phyloP scores from a whole-genome alignment of 495 filamentous ascomycete species.

The Evansstolkia leycettana region DNA sequence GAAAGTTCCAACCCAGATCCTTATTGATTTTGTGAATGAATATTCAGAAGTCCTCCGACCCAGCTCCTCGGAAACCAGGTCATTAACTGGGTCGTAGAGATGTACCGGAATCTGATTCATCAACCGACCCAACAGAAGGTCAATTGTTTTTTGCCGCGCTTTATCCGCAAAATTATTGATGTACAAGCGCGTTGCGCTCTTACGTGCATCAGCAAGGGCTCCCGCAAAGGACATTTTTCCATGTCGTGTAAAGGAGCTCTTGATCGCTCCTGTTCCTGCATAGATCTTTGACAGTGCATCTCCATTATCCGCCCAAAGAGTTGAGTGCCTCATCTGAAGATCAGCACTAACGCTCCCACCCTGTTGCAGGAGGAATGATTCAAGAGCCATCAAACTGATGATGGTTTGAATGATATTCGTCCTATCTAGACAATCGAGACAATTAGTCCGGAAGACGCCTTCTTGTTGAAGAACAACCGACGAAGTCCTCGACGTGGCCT shows the following conservation, averaged over 20 bases:
- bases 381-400: slow-evolving; percentile 81
- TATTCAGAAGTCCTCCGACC: slow-evolving; percentile 42
- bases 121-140: slow-evolving; percentile 74
- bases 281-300: slow-evolving; percentile 93
- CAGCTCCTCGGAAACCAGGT: slow-evolving; percentile 69
- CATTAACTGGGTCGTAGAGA: slow-evolving; percentile 88
- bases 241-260: slow-evolving; percentile 88
- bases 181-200: slow-evolving; percentile 85
- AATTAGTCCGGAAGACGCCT: slow-evolving; percentile 91
- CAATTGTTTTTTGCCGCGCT: slow-evolving; percentile 84
- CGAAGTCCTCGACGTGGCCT: slow-evolving; percentile 30
- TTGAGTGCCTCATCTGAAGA: slow-evolving; percentile 82
- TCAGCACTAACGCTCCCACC: slow-evolving; percentile 55
- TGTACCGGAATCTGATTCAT: slow-evolving; percentile 74
- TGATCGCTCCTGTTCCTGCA: slow-evolving; percentile 89
- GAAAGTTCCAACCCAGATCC: slow-evolving; percentile 80
- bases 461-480: slow-evolving; percentile 78
- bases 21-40: slow-evolving; percentile 36
- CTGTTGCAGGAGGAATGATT: slow-evolving; percentile 61
- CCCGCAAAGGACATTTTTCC: slow-evolving; percentile 95
- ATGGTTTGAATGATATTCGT: slow-evolving; percentile 96
- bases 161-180: slow-evolving; percentile 97
- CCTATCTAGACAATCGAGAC: slow-evolving; percentile 88
- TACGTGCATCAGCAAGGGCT: slow-evolving; percentile 86
- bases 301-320: slow-evolving; percentile 96